Evolutionary conservation across 176 grass and related monocot species (phyloP), one percentile per base, ranked within the genome.

Genomic region (Raddia distichophylla): DNA sequence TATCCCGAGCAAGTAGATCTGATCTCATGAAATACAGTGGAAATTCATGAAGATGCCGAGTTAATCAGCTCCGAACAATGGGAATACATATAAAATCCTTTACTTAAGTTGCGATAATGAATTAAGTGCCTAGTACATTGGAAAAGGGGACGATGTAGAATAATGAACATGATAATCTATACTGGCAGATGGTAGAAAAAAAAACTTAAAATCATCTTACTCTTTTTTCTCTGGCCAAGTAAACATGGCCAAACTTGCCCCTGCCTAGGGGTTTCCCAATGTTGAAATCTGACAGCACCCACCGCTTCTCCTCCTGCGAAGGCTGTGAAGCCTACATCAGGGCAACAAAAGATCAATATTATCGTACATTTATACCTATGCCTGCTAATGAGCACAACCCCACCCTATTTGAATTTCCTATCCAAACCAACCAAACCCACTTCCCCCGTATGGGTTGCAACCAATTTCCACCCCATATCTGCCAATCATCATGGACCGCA

Each of bases 231-330:
- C 87, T 93, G 76, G 96, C 93, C 58, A 99, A 54, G 61, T 93
- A 99, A 8, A 99, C 96, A 67, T 99, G 96, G 52, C 96, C 96
- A 60, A 99, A 99, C 50, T 99, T 99, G 22, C 96, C 96, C 80
- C 93, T 93, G 34, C 96, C 96, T 7, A 99, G 88, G 12, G 96
- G 91, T 40, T 91, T 99, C 15, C 96, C 96, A 9, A 99, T 84
- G 4, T 99, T 91, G 1, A 99, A 99, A 57, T 99, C 96, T 1
- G 79, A 88, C n/a, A 99, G 27, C 0, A 86, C 88, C 96, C 96
- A 99, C 52, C 91, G 62, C 87, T 90, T 99, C 67, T 91, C 96
- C 56, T 79, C 82, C n/a, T 76, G 61, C 0, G 65, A 81, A 54
- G 83, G 87, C 6, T 85, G 71, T 4, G 75, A 75, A 68, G 76